These are phyloP conservation scores for Aquilaria agallochum DNA, from an alignment of 441 rosid genomes.

Conservation along the genomic window DNA sequence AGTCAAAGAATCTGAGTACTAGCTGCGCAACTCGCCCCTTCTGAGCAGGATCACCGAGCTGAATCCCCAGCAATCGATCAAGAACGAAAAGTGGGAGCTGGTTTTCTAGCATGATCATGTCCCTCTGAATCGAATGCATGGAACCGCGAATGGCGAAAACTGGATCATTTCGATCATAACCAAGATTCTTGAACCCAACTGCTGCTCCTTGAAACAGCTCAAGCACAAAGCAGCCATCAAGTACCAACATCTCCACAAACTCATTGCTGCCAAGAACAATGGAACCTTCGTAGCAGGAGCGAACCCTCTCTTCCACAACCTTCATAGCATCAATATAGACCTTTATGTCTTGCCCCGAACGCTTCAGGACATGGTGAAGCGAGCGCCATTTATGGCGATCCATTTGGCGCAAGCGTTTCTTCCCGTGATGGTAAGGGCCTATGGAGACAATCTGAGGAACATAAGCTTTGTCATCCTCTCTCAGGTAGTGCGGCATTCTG, in stretches of 20 bases:
- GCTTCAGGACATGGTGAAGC: constrained; percentile 55
- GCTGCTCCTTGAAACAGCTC: constrained; percentile 76
- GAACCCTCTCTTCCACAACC: constrained; percentile 68
- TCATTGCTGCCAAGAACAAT: constrained; percentile 54
- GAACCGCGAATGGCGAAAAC: constrained; percentile 76
- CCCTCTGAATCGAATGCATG: constrained; percentile 87
- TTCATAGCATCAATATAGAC: constrained; percentile 53
- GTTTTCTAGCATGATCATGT: constrained; percentile 91
- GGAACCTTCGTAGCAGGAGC: constrained; percentile 66
- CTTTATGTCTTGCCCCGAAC: constrained; percentile 44
- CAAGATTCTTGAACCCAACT: constrained; percentile 61
- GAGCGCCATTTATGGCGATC: constrained; percentile 86
- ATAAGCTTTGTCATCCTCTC: constrained; percentile 74
- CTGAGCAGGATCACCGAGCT: constrained; percentile 46
- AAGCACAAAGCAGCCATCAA: constrained; percentile 78
- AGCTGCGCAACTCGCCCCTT: constrained; percentile 61
- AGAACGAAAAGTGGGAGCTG: constrained; percentile 76
- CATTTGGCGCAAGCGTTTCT: constrained; percentile 61
- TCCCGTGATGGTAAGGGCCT: constrained; percentile 84
- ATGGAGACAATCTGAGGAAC: constrained; percentile 76
- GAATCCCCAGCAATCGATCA: constrained; percentile 61
- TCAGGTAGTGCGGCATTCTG: constrained; percentile 66
- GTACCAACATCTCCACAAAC: constrained; percentile 81
- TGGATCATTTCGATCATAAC: constrained; percentile 77
- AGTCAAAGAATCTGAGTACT: constrained; percentile 72